Conservation (phyloP, 2,329 filamentous ascomycete species). For the Fusarium austroafricanum region DNA sequence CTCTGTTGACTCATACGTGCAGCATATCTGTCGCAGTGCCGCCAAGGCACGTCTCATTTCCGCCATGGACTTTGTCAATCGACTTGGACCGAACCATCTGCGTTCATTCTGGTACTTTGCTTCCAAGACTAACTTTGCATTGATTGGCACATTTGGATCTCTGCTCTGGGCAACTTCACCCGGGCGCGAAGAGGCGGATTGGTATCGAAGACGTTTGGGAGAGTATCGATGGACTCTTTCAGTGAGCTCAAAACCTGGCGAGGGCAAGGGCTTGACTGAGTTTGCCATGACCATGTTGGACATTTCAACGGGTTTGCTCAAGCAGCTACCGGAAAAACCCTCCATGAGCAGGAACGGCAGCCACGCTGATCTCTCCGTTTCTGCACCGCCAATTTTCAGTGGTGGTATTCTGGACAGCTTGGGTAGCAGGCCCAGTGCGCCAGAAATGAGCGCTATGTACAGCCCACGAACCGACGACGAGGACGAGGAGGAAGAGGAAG, state of each 20-base stretch:
- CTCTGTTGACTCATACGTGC: constrained; percentile 79
- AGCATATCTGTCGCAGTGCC: constrained; percentile 92
- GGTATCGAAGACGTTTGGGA: constrained; percentile 85
- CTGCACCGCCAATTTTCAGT: constrained; percentile 48
- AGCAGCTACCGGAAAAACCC: constrained; percentile 77
- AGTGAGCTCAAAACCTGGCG: constrained; percentile 80
- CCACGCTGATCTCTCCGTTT: constrained; percentile 58
- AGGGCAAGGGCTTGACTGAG: constrained; percentile 67
- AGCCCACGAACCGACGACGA: constrained; percentile 63
- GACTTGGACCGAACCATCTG: constrained; percentile 85
- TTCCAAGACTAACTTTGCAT: constrained; percentile 89
- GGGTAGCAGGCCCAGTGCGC: constrained; percentile 57
- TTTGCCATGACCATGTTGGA: constrained; percentile 85
- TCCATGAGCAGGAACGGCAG: constrained; percentile 68
- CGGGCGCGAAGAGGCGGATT: constrained; percentile 88
- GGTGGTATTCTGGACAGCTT: constrained; percentile 55
- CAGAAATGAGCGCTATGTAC: constrained; percentile 62
- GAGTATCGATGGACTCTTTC: constrained; percentile 96
- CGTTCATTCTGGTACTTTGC: constrained; percentile 95
- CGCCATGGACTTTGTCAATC: constrained; percentile 97
- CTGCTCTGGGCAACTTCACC: constrained; percentile 90
- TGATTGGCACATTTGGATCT: constrained; percentile 94
- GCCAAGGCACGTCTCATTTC: constrained; percentile 95
- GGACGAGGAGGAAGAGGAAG: constrained; percentile 53
- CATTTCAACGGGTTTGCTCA: constrained; percentile 75